phyloP scores from a whole-genome alignment of 2,329 filamentous ascomycete species.

The Monosporascus cannonballus region DNA sequence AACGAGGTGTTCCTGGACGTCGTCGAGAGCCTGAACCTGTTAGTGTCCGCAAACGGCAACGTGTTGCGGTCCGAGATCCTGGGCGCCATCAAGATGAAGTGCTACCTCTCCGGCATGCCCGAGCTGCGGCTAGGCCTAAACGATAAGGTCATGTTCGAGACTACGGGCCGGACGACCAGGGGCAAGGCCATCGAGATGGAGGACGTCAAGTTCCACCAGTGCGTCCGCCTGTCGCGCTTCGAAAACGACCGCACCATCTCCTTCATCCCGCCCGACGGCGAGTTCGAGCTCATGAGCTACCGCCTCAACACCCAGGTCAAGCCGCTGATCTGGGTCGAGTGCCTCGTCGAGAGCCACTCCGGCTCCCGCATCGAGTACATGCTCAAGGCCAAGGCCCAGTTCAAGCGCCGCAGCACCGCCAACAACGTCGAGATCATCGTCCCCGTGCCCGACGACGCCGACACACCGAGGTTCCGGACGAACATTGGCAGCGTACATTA shows the following conservation, averaged over 20 bases:
- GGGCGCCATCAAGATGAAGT: slow-evolving; percentile 99
- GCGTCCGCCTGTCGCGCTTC: slow-evolving; percentile 89
- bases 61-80: slow-evolving; percentile 94
- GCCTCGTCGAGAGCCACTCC: slow-evolving; percentile 91
- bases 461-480: slow-evolving; percentile 91
- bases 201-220: slow-evolving; percentile 99
- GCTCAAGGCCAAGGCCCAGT: slow-evolving; percentile 96
- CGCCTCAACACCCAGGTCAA: slow-evolving; percentile 98
- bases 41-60: slow-evolving; percentile 91
- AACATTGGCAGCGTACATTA: slow-evolving; percentile 98
- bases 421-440: slow-evolving; percentile 99
- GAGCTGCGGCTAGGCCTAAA: slow-evolving; percentile 91
- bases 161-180: slow-evolving; percentile 84
- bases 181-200: slow-evolving; percentile 99
- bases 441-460: slow-evolving; percentile 93
- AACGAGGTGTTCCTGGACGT: slow-evolving; percentile 99
- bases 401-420: slow-evolving; percentile 94
- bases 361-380: slow-evolving; percentile 97
- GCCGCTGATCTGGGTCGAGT: slow-evolving; percentile 97
- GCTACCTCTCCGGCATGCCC: slow-evolving; percentile 96
- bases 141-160: slow-evolving; percentile 99
- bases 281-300: slow-evolving; percentile 99
- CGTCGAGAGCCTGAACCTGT: slow-evolving; percentile 89
- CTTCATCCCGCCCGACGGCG: slow-evolving; percentile 96
- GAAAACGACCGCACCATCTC: slow-evolving; percentile 98